phyloP scores from a whole-genome alignment of 805 yeast species.

The Blastobotrys terrestris region DNA sequence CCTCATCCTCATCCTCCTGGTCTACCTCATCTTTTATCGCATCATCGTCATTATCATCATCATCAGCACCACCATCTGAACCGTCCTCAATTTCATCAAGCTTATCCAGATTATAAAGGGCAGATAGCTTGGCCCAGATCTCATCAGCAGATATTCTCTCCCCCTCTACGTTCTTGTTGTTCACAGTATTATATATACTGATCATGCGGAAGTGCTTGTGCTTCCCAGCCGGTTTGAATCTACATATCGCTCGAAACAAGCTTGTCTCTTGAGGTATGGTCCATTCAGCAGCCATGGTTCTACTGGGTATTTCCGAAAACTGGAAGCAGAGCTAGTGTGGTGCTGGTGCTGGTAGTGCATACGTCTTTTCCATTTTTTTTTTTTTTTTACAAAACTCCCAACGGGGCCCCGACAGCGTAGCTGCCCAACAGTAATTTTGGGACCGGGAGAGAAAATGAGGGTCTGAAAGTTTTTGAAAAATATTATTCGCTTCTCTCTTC shows the following conservation, averaged over 20 bases:
- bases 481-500: background rate
- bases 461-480: conserved; percentile 2
- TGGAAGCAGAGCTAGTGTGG: no score
- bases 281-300: conserved; percentile 40
- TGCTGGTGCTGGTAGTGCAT: no score
- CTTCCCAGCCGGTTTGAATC: conserved; percentile 61
- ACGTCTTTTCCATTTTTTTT: no score
- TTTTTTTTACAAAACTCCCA: conserved; percentile 2
- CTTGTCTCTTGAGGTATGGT: conserved; percentile 53
- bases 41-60: no score
- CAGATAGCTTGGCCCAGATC: conserved; percentile 50
- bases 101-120: conserved; percentile 50
- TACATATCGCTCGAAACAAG: conserved; percentile 55
- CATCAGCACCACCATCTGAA: conserved; percentile 13
- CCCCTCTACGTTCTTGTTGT: conserved; percentile 20
- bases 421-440: background rate
- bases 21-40: no score
- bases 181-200: conserved; percentile 26
- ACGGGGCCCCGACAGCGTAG: conserved; percentile 1
- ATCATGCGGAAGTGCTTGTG: conserved; percentile 35
- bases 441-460: background rate
- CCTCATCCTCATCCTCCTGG: conserved; percentile 14
- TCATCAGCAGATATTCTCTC: conserved; percentile 40
- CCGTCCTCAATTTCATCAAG: conserved; percentile 46
- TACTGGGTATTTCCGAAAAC: background rate